Conservation (phyloP, 2,329 filamentous ascomycete species). For the Cladorrhinum sp. region DNA sequence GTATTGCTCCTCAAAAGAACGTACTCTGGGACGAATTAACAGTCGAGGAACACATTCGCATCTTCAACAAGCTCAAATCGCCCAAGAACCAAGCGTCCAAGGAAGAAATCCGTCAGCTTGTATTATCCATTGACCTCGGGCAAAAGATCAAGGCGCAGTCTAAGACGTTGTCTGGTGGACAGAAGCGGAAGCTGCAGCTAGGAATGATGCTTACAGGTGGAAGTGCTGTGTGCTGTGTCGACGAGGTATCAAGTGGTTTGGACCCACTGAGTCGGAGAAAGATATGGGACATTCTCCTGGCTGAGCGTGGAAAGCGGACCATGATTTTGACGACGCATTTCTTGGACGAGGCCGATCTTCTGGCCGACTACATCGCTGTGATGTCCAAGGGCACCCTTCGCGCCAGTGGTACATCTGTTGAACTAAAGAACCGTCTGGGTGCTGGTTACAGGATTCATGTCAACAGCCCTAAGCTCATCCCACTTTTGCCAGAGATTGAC, state of each 20-base stretch:
- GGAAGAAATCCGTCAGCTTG: constrained; percentile 59
- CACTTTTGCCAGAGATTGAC: constrained; percentile 49
- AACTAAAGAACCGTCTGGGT: constrained; percentile 77
- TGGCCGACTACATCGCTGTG: constrained; percentile 86
- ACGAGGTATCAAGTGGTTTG: constrained; percentile 85
- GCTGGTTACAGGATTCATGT: constrained; percentile 82
- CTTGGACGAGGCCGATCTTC: constrained; percentile 84
- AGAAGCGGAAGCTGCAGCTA: constrained; percentile 88
- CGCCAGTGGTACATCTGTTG: constrained; percentile 79
- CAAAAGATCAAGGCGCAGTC: constrained; percentile 70
- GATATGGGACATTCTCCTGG: constrained; percentile 90
- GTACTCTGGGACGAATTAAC: constrained; percentile 89
- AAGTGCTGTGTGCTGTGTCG: constrained; percentile 82
- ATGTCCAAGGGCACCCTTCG: constrained; percentile 80
- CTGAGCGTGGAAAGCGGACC: constrained; percentile 76
- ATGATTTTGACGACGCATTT: constrained; percentile 92
- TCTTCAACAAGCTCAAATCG: constrained; percentile 82
- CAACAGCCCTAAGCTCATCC: constrained; percentile 54
- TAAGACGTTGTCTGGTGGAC: constrained; percentile 80
- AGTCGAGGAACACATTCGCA: constrained; percentile 76
- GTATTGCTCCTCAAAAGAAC: constrained; percentile 89
- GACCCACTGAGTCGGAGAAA: constrained; percentile 84
- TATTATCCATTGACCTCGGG: constrained; percentile 69
- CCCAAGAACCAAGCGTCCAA: constrained; percentile 53
- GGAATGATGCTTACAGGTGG: constrained; percentile 95